Evolutionary conservation across 1,139 yeast species (phyloP).

Genomic region (Pichia terricola): DNA sequence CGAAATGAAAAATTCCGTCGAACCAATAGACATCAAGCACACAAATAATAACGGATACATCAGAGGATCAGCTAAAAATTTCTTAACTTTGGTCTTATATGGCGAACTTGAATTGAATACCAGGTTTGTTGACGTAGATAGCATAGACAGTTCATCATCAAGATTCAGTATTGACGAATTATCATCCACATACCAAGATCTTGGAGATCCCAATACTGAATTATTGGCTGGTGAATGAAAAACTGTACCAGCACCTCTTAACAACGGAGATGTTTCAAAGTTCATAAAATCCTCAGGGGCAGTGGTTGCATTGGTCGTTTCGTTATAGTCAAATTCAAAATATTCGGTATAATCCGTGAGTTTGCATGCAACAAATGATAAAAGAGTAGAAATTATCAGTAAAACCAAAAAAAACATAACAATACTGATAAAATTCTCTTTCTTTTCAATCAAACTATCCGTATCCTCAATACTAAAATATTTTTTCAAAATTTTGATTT

Average conservation of each 20-base stretch:
- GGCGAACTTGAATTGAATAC: not conserved
- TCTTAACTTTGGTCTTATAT: slow-evolving; percentile 13
- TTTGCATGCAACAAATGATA: slow-evolving; percentile 21
- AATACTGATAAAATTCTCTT: slow-evolving; percentile 14
- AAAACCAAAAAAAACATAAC: slow-evolving; percentile 15
- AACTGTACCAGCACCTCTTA: slow-evolving; percentile 24
- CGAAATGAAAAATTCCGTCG: slow-evolving; percentile 24
- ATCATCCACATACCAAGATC: slow-evolving; percentile 21
- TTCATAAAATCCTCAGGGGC: slow-evolving; percentile 17
- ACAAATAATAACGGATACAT: slow-evolving; percentile 24
- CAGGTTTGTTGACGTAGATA: slow-evolving; percentile 8
- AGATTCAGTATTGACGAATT: slow-evolving; percentile 15
- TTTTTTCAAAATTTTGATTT: slow-evolving; percentile 16
- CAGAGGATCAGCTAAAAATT: slow-evolving; percentile 20
- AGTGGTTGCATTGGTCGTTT: slow-evolving; percentile 3
- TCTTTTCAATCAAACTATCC: slow-evolving; percentile 9
- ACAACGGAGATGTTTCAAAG: slow-evolving; percentile 24
- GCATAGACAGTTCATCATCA: slow-evolving; percentile 22
- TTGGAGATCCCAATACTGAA: slow-evolving; percentile 21
- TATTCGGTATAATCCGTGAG: slow-evolving; percentile 19
- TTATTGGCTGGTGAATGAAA: slow-evolving; percentile 15
- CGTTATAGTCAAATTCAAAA: slow-evolving; percentile 18
- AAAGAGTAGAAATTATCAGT: slow-evolving; percentile 12
- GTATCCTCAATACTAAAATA: slow-evolving; percentile 1
- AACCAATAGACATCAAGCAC: slow-evolving; percentile 23